These are phyloP conservation scores for Lophiostoma macrostomum DNA, from an alignment of 495 filamentous ascomycete species.

Conservation along the genomic window DNA sequence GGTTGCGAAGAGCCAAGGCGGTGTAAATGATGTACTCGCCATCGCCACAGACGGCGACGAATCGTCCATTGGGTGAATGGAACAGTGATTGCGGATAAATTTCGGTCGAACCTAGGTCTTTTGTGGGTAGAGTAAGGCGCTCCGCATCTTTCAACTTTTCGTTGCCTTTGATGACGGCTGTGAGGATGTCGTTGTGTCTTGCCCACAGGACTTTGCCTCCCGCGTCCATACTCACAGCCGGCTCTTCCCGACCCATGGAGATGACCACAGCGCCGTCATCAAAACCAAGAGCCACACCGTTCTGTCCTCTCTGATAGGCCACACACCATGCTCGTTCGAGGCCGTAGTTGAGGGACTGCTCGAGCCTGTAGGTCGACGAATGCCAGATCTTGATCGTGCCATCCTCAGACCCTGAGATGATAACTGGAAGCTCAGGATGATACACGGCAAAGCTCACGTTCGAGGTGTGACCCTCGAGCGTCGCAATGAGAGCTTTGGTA, in stretches of 20 bases:
- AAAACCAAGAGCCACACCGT: slow-evolving; percentile 92
- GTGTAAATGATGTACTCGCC: slow-evolving; percentile 99
- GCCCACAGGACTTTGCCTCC: slow-evolving; percentile 92
- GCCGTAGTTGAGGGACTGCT: slow-evolving; percentile 93
- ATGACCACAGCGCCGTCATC: slow-evolving; percentile 97
- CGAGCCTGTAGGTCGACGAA: slow-evolving; percentile 90
- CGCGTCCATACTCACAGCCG: slow-evolving; percentile 81
- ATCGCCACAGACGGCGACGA: slow-evolving; percentile 94
- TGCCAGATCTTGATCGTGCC: slow-evolving; percentile 99
- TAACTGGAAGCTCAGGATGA: slow-evolving; percentile 93
- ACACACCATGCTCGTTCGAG: slow-evolving; percentile 98
- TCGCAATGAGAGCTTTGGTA: slow-evolving; percentile 94
- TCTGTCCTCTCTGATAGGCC: slow-evolving; percentile 86
- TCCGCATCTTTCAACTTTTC: slow-evolving; percentile 80
- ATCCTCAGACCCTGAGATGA: slow-evolving; percentile 98
- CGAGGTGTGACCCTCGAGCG: slow-evolving; percentile 93
- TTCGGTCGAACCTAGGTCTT: slow-evolving; percentile 93
- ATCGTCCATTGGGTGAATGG: slow-evolving; percentile 96
- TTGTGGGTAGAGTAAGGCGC: slow-evolving; percentile 79
- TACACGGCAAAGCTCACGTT: slow-evolving; percentile 99
- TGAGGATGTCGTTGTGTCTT: slow-evolving; percentile 87
- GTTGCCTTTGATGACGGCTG: slow-evolving; percentile 94
- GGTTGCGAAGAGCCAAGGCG: slow-evolving; percentile 93
- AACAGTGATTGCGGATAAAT: slow-evolving; percentile 91
- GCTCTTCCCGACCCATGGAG: slow-evolving; percentile 95